Conservation (phyloP, 148 eudicot species). For the Fagopyrum tataricum region DNA sequence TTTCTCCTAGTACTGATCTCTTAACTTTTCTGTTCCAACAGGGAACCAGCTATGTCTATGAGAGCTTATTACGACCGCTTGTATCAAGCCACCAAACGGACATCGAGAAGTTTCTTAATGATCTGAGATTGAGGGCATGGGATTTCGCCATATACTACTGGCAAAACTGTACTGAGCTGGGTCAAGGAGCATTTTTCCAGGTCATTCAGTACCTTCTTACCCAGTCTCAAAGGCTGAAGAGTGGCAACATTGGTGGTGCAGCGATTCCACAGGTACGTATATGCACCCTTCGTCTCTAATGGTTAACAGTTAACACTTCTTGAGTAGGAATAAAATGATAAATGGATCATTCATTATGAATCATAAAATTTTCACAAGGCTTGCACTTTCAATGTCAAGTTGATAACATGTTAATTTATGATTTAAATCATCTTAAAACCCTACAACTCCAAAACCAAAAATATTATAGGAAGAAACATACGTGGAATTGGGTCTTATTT, state of each 20-base stretch:
- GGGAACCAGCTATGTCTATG: conserved; percentile 70
- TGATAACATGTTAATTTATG: too few species aligned
- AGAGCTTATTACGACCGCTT: conserved; percentile 50
- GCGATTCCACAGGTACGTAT: conserved; percentile 18
- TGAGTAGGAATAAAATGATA: too few species aligned
- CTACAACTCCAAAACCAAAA: too few species aligned
- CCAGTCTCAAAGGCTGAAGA: conserved; percentile 33
- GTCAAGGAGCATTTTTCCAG: conserved; percentile 51
- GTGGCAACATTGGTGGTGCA: conserved; percentile 16
- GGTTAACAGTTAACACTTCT: too few species aligned
- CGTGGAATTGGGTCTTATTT: too few species aligned
- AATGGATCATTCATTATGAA: too few species aligned
- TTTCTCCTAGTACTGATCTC: not conserved
- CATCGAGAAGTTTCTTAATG: conserved; percentile 50
- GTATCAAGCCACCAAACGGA: conserved; percentile 60
- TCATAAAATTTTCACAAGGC: not conserved
- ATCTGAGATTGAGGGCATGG: conserved; percentile 59
- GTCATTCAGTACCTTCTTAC: conserved; percentile 41
- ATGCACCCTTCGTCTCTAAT: not conserved
- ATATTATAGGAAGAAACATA: too few species aligned
- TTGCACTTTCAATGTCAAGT: not conserved
- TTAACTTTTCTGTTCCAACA: not conserved
- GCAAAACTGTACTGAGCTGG: conserved; percentile 58
- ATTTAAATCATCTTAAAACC: too few species aligned
- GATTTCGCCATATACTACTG: conserved; percentile 58